Evolutionary conservation across 2,329 filamentous ascomycete species (phyloP), one percentile per base, ranked within the genome.

Genomic region (Aspergillus fijiensis): DNA sequence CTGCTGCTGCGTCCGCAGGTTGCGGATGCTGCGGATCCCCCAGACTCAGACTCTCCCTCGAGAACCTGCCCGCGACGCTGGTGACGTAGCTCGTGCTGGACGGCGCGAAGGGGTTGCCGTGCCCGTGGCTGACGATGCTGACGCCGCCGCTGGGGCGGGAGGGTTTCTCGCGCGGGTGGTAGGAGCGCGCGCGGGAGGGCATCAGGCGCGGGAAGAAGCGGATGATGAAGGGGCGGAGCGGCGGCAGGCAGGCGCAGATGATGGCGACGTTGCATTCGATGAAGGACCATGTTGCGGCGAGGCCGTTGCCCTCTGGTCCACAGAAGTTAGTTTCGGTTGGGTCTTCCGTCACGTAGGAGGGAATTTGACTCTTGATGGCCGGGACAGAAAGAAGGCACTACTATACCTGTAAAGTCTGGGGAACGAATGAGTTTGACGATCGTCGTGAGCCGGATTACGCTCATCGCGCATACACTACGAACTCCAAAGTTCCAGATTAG

Each of bases 191-290:
- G 42, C 9, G 67, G 57, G 31, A 62, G 55, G 60, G 59, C 16
- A 71, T 65, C 31, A 62, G 64, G 11, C 59, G 66, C 2, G 72
- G 69, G 55, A 69, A 71, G 47, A 69, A 33, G 7, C 64, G 63
- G 1, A 67, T 63, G 9, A 74, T 23, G 6, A 74, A 60, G 0
- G 72, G 72, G 10, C 69, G 64, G 0, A 74, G 60, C 0, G 67
- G 61, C 2, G 70, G 67, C 0, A 74, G 66, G 31, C 70, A 71
- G 31, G 72, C 65, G 62, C 72, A 74, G 51, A 74, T 67, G 10
- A 74, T 70, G 55, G 72, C 72, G 33, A 72, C 58, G 52, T 70
- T 71, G 42, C 61, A 54, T 64, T 74, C 72, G 16, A 73, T 62
- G 33, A 64, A 68, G 23, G 72, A 74, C 72, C 71, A 74, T 50